phyloP scores from a whole-genome alignment of 805 yeast species.

The Monosporozyma unispora region DNA sequence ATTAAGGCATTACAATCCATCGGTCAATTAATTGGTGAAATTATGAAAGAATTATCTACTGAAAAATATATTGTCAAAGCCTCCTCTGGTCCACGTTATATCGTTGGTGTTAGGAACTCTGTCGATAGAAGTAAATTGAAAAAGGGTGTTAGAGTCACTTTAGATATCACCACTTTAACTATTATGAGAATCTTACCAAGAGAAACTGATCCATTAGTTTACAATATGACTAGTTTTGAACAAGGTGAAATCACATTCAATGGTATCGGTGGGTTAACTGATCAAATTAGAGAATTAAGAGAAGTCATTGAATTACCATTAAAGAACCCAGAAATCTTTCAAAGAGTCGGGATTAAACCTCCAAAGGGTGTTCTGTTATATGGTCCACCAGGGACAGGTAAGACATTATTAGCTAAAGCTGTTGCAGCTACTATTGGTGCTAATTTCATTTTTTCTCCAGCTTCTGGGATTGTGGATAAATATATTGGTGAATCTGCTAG shows the following conservation, averaged over 20 bases:
- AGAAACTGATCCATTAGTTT: conserved; percentile 96
- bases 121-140: conserved; percentile 73
- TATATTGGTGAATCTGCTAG: conserved; percentile 97
- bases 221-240: conserved; percentile 95
- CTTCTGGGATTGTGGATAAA: conserved; percentile 95
- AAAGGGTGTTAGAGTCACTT: conserved; percentile 92
- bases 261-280: conserved; percentile 92
- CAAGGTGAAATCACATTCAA: conserved; percentile 95
- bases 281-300: conserved; percentile 91
- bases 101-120: conserved; percentile 93
- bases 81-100: conserved; percentile 93
- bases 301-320: conserved; percentile 96
- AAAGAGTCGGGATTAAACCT: conserved; percentile 96
- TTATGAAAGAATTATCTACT: conserved; percentile 86
- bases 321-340: conserved; percentile 91
- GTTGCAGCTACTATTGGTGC: conserved; percentile 99
- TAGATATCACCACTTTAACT: conserved; percentile 95
- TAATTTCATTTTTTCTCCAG: conserved; percentile 95
- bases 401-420: conserved; percentile 90
- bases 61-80: conserved; percentile 95
- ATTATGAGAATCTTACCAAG: conserved; percentile 96
- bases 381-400: conserved; percentile 99
- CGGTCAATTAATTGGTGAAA: conserved; percentile 96
- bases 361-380: conserved; percentile 95
- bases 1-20: conserved; percentile 94